Conservation (phyloP, 768 basidiomycete genomes). For the Trametes gibbosa region DNA sequence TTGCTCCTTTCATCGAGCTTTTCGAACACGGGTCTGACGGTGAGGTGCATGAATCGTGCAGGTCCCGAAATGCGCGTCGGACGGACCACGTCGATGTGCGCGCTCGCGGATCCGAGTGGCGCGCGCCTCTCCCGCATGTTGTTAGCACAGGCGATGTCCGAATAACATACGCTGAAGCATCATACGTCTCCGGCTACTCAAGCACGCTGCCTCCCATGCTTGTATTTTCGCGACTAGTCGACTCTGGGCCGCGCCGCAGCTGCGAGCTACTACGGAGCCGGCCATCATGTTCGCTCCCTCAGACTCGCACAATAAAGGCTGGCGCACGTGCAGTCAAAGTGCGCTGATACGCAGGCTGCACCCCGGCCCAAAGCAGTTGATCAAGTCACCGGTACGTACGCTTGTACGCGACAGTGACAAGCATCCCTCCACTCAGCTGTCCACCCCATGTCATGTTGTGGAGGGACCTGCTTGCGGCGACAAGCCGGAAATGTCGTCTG, state of each 20-base stretch:
- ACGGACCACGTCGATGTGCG: background rate
- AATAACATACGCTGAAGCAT: background rate
- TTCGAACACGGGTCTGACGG: background rate
- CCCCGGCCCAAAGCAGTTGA: background rate
- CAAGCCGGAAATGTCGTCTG: background rate
- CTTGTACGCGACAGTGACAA: background rate
- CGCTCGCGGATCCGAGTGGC: background rate
- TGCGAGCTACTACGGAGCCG: background rate
- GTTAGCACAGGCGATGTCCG: background rate
- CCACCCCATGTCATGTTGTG: background rate
- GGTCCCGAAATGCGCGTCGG: background rate
- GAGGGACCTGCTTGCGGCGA: background rate
- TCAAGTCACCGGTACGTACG: background rate
- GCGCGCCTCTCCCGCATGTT: background rate
- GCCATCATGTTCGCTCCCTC: background rate
- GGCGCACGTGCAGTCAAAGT: background rate
- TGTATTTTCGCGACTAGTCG: background rate
- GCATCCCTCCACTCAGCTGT: background rate
- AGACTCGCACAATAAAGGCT: no score
- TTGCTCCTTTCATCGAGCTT: background rate
- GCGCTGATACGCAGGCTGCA: slow-evolving; percentile 5
- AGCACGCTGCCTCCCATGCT: background rate
- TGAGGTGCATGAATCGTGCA: background rate
- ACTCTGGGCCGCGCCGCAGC: background rate
- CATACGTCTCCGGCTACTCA: slow-evolving; percentile 2